Percentiles rank a stretch among this genome's conserved stretches.
Conservation (phyloP, 192 early-diverging fungal species). For the Mortierella antarctica region DNA sequence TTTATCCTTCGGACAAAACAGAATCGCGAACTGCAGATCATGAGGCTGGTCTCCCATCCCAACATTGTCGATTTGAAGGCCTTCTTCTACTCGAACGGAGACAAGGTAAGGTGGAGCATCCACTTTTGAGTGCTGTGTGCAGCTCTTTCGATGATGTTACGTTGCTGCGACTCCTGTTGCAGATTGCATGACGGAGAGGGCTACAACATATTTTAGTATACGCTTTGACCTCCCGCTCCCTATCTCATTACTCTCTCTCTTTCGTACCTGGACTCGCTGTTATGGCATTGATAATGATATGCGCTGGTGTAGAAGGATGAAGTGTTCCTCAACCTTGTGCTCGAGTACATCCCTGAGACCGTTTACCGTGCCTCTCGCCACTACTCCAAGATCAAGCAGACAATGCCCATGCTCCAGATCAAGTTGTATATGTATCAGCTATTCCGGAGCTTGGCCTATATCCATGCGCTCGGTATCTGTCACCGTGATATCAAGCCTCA, state of each 20-base stretch:
- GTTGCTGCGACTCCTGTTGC: no score
- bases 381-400: conserved; percentile 91
- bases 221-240: no score
- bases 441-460: conserved; percentile 96
- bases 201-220: no score
- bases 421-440: conserved; percentile 99
- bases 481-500: conserved; percentile 99
- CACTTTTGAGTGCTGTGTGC: no score
- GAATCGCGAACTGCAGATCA: conserved; percentile 94
- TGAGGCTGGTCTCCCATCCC: conserved; percentile 91
- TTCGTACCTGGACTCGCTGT: no score
- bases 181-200: no score
- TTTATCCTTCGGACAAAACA: conserved; percentile 44
- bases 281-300: no score
- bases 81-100: conserved; percentile 96
- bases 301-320: conserved; percentile 80
- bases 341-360: conserved; percentile 97
- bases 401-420: conserved; percentile 92
- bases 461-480: conserved; percentile 97
- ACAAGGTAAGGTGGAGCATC: conserved; percentile 64
- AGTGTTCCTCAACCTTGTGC: conserved; percentile 93
- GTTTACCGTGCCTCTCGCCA: conserved; percentile 94
- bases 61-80: conserved; percentile 92
- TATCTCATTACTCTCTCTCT: no score
- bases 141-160: no score